Conservation (phyloP, 768 basidiomycete genomes). For the Lentinula lateritia region DNA sequence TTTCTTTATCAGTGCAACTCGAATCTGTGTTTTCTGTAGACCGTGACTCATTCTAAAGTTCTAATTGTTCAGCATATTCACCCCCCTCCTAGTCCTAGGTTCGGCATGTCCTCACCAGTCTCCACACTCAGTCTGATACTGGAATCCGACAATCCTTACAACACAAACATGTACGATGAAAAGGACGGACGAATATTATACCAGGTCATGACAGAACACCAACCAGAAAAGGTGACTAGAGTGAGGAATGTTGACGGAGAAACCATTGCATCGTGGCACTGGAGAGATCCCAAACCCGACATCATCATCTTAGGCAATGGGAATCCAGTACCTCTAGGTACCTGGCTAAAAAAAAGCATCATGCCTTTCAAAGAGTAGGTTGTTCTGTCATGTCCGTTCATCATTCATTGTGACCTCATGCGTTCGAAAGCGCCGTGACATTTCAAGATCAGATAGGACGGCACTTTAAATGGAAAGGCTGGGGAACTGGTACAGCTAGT, state of each 20-base stretch:
- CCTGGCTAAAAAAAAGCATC: constrained; percentile 35
- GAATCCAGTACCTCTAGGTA: constrained; percentile 23
- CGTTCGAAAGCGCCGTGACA: constrained; percentile 25
- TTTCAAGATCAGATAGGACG: constrained; percentile 28
- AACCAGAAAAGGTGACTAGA: constrained; percentile 24
- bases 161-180: constrained; percentile 28
- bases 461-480: constrained; percentile 38
- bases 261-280: constrained; percentile 31
- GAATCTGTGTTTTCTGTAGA: neutral
- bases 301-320: constrained; percentile 28
- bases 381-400: neutral
- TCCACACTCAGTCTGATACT: constrained; percentile 23
- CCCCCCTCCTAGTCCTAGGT: neutral
- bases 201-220: constrained; percentile 27
- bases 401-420: neutral
- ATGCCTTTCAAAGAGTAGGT: constrained; percentile 36
- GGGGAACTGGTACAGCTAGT: constrained; percentile 28
- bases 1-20: neutral
- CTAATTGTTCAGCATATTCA: neutral
- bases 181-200: constrained; percentile 29
- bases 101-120: neutral
- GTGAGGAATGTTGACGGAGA: constrained; percentile 26
- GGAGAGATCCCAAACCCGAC: constrained; percentile 32
- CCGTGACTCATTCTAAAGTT: neutral
- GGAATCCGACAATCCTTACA: constrained; percentile 35